A percentile compares a stretch with the other conserved stretches of the same genome.
phyloP scores from a whole-genome alignment of 441 rosid genomes.

The Mallotus repandus region DNA sequence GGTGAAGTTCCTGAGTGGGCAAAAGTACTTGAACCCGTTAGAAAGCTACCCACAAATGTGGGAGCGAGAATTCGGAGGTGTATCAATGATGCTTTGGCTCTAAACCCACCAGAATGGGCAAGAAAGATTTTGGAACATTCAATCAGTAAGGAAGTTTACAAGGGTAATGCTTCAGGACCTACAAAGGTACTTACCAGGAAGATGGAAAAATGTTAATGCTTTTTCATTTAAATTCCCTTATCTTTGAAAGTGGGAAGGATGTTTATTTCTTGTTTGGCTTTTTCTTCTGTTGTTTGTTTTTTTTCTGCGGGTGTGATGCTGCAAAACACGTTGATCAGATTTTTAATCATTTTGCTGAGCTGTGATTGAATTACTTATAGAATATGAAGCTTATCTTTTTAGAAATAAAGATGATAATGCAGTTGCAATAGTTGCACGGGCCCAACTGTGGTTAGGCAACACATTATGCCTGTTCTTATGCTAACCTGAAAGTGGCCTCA shows the following conservation, averaged over 20 bases:
- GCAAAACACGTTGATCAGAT: not conserved
- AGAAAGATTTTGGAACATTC: slow-evolving; percentile 45
- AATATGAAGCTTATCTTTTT: not conserved
- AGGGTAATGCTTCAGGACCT: slow-evolving; percentile 73
- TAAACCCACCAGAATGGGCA: slow-evolving; percentile 64
- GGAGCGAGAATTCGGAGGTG: slow-evolving; percentile 64
- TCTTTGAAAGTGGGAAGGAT: not conserved
- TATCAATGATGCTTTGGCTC: slow-evolving; percentile 48
- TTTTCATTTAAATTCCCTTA: not conserved
- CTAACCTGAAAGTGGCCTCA: slow-evolving; percentile 3
- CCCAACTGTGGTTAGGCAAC: too few relatives aligned
- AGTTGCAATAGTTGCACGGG: not conserved
- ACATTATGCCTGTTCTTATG: not conserved
- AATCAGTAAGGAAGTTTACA: slow-evolving; percentile 61
- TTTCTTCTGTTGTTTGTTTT: not conserved
- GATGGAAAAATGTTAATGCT: not conserved
- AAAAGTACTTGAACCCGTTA: slow-evolving; percentile 45
- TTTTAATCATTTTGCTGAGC: not conserved
- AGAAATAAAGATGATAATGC: not conserved
- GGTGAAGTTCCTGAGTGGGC: slow-evolving; percentile 56
- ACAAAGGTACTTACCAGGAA: slow-evolving; percentile 44
- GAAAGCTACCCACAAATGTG: slow-evolving; percentile 61
- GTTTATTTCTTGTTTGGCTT: not conserved
- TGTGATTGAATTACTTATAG: slow-evolving; percentile 2
- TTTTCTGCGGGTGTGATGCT: not conserved